Evolutionary conservation across 73 alveolate species (phyloP).

Genomic region (Stentor coeruleus): DNA sequence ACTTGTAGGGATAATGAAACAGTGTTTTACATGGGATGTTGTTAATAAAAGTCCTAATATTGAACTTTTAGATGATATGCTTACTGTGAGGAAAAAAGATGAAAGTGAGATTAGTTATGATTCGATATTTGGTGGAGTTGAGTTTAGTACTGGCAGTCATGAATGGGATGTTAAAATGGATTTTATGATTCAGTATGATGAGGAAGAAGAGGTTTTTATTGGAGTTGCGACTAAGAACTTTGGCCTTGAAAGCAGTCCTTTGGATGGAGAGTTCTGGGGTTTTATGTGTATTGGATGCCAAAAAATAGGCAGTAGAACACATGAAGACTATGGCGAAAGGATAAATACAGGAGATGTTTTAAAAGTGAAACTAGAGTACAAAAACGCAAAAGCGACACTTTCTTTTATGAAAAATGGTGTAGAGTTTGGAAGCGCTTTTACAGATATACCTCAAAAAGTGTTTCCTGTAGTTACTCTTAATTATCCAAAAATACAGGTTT

Average conservation of each 20-base stretch:
- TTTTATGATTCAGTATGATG: constrained; percentile 27
- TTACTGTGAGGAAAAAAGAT: constrained; percentile 37
- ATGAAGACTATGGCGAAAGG: constrained; percentile 36
- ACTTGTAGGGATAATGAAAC: neutral
- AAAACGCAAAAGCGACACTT: constrained; percentile 37
- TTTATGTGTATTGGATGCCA: constrained; percentile 35
- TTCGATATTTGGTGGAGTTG: constrained; percentile 34
- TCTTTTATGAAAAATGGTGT: constrained; percentile 40
- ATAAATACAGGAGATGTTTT: constrained; percentile 39
- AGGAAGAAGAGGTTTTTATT: constrained; percentile 46
- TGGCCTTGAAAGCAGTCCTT: constrained; percentile 24
- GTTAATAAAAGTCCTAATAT: constrained; percentile 30
- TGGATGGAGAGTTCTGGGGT: constrained; percentile 41
- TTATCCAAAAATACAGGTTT: constrained; percentile 34
- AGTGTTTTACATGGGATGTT: constrained; percentile 36
- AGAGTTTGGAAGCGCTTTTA: constrained; percentile 41
- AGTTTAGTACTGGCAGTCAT: constrained; percentile 35
- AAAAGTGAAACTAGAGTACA: constrained; percentile 32
- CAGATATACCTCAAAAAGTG: constrained; percentile 25
- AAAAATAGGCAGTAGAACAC: constrained; percentile 30
- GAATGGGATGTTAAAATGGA: constrained; percentile 47
- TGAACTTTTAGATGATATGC: constrained; percentile 27
- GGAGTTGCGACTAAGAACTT: constrained; percentile 41
- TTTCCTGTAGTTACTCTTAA: constrained; percentile 37
- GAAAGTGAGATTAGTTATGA: constrained; percentile 34